Evolutionary conservation across 2,329 filamentous ascomycete species (phyloP).

Genomic region (Alternaria arbusti): DNA sequence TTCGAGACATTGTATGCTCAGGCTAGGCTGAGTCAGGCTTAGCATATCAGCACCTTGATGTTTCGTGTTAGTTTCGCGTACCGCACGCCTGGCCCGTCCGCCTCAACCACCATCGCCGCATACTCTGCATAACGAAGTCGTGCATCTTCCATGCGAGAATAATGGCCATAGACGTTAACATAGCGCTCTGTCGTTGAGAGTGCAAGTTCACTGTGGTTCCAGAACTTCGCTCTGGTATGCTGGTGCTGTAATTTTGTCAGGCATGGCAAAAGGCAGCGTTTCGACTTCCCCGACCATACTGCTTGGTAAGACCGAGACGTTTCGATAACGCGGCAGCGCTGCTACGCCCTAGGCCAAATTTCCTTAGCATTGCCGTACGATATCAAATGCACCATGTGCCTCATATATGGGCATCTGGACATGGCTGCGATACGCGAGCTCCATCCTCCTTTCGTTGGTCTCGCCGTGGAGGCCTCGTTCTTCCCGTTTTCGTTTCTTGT

Average conservation of each 20-base stretch:
- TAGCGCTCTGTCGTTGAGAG: neutral
- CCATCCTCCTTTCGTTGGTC: conserved; percentile 1
- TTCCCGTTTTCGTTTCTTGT: neutral
- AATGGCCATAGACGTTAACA: conserved; percentile 1
- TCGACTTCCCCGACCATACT: conserved; percentile 16
- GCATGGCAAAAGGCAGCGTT: conserved; percentile 8
- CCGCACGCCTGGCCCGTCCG: neutral
- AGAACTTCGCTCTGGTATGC: neutral
- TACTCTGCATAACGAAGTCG: neutral
- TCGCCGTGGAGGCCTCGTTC: neutral
- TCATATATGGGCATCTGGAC: neutral
- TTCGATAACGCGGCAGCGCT: conserved; percentile 29
- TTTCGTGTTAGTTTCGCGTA: conserved; percentile 10
- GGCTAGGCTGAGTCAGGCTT: neutral
- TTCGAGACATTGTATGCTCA: neutral
- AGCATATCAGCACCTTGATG: neutral
- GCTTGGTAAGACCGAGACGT: conserved; percentile 14
- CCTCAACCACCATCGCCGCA: neutral
- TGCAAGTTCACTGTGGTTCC: neutral
- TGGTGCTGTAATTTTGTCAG: neutral
- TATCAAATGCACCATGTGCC: conserved; percentile 3
- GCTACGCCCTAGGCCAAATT: conserved; percentile 23
- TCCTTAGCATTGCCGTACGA: conserved; percentile 14
- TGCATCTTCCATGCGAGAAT: conserved; percentile 1
- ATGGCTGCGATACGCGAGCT: conserved; percentile 3